Base-by-base conservation (phyloP, 129 eudicot species). In the Lonicera japonica region DNA sequence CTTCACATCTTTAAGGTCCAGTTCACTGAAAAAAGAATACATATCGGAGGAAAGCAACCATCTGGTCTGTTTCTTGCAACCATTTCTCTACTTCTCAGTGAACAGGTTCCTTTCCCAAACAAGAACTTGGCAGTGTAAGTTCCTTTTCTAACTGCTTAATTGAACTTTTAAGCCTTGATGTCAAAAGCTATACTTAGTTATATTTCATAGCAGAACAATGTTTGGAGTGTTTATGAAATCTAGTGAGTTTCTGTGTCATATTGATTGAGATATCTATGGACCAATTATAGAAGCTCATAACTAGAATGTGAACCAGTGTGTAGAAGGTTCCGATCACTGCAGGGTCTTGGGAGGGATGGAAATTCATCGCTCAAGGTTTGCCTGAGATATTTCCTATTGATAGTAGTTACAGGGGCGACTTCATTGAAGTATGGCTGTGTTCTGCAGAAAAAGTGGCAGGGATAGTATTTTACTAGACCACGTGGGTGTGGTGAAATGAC, bases 41-140 rank as follows among this genome's bases (percentile, higher is more conserved):
- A 84, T 56, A 75, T 85, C 48, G 98, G 96, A 47, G 98, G 98
- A 67, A 92, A 87, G 73, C 96, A 84, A 78, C 96, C 95, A 34
- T 79, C 95, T 67, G 79, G 71, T 55, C 67, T 92, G 78, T 87
- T 66, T 82, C 81, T 92, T 55, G 83, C 83, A 25, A 84, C 72
- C 57, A 73, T 87, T 61, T 82, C 94, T 60, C 73, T 84, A 60
- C 83, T 92, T 68, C 84, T 92, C 73, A 82, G 76, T 36, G 98
- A 92, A 76, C 81, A 80, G 74, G 86, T 92, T 29, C 98, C 98
- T 11, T 82, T 87, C 76, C 70, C 86, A 36, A 75, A 74, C 56
- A 76, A 72, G 65, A 74, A 76, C 40, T 61, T 87, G 73, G 50
- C 82, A 62, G 60, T 79, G 96, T 90, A 81, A 86, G 95, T 48